Evolutionary conservation across 1,284 basidiomycete species (phyloP).

Genomic region (Ustilago shanxiensis): DNA sequence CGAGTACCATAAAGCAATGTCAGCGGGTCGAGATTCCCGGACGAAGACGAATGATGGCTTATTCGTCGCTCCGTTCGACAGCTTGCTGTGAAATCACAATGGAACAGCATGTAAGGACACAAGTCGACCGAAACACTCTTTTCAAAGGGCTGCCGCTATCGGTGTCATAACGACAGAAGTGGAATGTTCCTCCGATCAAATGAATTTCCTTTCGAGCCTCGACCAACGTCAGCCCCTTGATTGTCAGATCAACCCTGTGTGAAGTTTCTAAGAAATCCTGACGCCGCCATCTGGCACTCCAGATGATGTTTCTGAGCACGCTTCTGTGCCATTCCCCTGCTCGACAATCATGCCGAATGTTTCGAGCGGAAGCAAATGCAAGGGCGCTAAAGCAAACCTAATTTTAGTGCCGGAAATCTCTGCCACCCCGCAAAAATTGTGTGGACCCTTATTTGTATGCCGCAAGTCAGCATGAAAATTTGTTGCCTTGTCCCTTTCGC

Average conservation of each 20-base stretch:
- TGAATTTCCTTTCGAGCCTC: neutral
- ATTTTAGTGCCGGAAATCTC: constrained; percentile 38
- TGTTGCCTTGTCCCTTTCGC: neutral
- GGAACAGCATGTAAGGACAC: too few species aligned
- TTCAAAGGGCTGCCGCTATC: neutral
- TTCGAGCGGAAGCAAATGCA: neutral
- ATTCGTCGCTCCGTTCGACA: too few species aligned
- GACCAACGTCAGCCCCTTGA: neutral
- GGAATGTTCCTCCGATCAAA: neutral
- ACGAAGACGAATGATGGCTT: too few species aligned
- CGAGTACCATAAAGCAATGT: neutral
- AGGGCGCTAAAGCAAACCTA: neutral
- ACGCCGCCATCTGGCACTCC: too few species aligned
- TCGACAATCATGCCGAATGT: neutral
- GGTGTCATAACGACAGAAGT: neutral
- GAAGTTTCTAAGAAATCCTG: too few species aligned
- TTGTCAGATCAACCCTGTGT: neutral
- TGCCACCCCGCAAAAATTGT: constrained; percentile 11
- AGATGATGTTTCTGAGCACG: neutral
- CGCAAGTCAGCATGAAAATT: constrained; percentile 11
- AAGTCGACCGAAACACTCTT: too few species aligned
- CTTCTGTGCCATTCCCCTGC: neutral
- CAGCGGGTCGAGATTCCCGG: neutral
- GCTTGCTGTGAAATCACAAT: too few species aligned
- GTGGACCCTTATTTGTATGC: neutral